Percentiles rank a stretch among this genome's conserved stretches.
Conservation (phyloP, 73 alveolate species). For the Symbiodinium pilosum region DNA sequence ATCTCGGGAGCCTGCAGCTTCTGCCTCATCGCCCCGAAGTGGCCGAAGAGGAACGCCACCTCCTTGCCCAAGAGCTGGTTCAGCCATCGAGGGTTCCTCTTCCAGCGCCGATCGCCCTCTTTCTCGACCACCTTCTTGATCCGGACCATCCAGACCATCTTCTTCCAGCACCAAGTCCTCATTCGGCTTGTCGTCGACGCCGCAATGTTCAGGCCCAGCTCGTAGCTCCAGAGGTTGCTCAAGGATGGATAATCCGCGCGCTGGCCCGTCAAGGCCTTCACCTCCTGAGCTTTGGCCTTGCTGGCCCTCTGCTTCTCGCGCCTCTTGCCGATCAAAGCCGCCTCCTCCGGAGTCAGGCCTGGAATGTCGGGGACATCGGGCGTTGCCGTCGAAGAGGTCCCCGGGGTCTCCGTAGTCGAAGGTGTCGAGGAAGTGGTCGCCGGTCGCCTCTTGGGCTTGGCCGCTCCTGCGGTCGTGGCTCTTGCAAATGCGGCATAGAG, state of each 20-base stretch:
- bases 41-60: conserved; percentile 12
- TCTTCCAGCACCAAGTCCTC: neutral
- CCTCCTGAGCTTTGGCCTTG: neutral
- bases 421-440: neutral
- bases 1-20: neutral
- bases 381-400: neutral
- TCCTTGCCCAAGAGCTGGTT: neutral
- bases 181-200: neutral
- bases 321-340: neutral
- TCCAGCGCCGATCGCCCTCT: neutral
- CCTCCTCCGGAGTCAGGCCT: neutral
- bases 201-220: neutral
- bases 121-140: neutral
- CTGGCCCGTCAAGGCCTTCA: neutral
- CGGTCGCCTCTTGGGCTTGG: too few species aligned
- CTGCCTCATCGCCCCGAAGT: conserved; percentile 44
- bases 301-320: neutral
- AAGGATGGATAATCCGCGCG: neutral
- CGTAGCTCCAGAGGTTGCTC: neutral
- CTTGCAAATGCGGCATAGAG: neutral
- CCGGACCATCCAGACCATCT: neutral
- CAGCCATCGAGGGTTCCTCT: neutral
- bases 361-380: neutral
- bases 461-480: neutral
- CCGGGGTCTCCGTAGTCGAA: neutral